These are phyloP conservation scores for Fusarium sp. DNA, from an alignment of 2,329 filamentous ascomycete species.

Conservation along the genomic window DNA sequence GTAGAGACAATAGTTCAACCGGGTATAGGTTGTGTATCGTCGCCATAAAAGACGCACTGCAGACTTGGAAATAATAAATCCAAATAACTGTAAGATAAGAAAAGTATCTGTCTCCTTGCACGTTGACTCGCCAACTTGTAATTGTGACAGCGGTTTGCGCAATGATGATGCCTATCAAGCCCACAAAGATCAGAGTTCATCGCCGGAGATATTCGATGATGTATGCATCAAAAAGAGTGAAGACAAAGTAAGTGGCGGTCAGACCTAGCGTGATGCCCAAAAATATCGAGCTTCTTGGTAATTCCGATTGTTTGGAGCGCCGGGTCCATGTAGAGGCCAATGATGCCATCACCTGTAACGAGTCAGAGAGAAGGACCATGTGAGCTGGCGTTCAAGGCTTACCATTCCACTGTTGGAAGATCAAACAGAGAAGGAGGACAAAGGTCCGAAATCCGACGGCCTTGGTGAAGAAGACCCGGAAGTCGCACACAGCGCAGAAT, in stretches of 20 bases:
- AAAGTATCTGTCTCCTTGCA: background rate
- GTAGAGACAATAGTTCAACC: constrained; percentile 32
- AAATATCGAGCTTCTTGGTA: constrained; percentile 16
- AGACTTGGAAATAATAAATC: constrained; percentile 37
- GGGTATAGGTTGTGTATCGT: constrained; percentile 39
- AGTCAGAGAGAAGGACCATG: background rate
- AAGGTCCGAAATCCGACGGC: constrained; percentile 20
- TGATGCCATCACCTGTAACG: constrained; percentile 11
- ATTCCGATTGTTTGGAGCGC: constrained; percentile 31
- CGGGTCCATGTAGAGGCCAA: constrained; percentile 30
- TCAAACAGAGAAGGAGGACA: constrained; percentile 27
- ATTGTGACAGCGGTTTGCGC: constrained; percentile 35
- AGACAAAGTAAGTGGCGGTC: constrained; percentile 35
- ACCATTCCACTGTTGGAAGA: constrained; percentile 34
- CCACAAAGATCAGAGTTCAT: constrained; percentile 31
- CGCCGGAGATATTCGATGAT: constrained; percentile 32
- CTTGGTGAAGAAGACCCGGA: constrained; percentile 35
- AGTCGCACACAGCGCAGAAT: constrained; percentile 29
- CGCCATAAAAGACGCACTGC: constrained; percentile 36
- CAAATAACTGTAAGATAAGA: constrained; percentile 29
- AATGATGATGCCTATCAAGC: constrained; percentile 25
- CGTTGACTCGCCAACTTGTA: constrained; percentile 28
- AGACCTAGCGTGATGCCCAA: constrained; percentile 33
- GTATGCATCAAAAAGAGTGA: constrained; percentile 32
- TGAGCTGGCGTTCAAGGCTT: background rate